Base-by-base conservation (phyloP, 2,329 filamentous ascomycete species). In the Stemphylium beticola region DNA sequence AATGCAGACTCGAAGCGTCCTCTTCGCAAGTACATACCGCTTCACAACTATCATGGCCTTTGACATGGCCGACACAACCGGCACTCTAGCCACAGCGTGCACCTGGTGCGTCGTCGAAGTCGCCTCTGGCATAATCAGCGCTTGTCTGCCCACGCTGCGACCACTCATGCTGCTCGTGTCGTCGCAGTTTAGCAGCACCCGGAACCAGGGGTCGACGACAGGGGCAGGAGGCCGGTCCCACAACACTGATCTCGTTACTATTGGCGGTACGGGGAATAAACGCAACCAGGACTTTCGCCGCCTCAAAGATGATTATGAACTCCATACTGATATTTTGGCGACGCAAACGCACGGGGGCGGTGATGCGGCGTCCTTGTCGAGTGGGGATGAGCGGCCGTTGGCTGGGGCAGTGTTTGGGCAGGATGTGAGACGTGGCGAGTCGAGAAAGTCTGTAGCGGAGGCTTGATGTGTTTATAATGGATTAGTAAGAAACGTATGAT, bases 11-110 rank as follows among this genome's bases (percentile, higher is more conserved):
- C 26, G 6, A 29, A 64, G 61, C 37, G 56, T 64, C 3, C 45
- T 64, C n/a, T 64, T 57, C 40, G 58, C 61, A 18, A 60, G 53
- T 26, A 49, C 53, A 11, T 62, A 64, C 49, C 53, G 58, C 38
- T 57, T 58, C 44, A 59, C 57, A 2, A 57, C 57, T 10, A 41
- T 60, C 24, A 57, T 62, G 59, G 39, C 57, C 44, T 55, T 62
- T 20, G 49, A 62, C 17, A 18, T 44, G 8, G 41, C 40, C 17
- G 53, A 62, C 20, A 62, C 53, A 12, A 62, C 57, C 31, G 42
- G 24, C 4, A 58, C 47, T 15, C 47, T 60, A 10, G 59, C 56
- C 18, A 57, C 48, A 4, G 49, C 57, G 7, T 60, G 59, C 50
- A 57, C 49, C 9, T 62, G 57, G 60, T 54, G 54, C 20, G 60